Conservation (phyloP, 2,329 filamentous ascomycete species). For the Myotisia sp. region DNA sequence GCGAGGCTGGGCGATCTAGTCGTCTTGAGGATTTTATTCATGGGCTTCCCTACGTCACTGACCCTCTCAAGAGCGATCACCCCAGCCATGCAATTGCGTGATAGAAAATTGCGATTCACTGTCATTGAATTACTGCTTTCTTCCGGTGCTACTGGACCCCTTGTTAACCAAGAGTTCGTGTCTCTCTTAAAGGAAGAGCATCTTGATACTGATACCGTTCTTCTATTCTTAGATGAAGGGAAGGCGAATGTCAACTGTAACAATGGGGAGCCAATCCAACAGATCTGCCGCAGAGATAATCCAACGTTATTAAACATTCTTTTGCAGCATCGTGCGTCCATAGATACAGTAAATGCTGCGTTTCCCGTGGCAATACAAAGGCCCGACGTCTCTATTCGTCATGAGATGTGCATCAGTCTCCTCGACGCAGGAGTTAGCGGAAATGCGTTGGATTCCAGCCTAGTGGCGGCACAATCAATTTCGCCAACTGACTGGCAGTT, state of each 20-base stretch:
- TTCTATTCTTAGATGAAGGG: constrained; percentile 12
- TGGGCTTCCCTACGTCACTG: constrained; percentile 8
- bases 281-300: constrained; percentile 9
- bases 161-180: constrained; percentile 10
- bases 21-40: constrained; percentile 10
- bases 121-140: constrained; percentile 11
- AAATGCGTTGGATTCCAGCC: constrained; percentile 8
- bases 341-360: constrained; percentile 6
- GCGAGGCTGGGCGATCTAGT: constrained; percentile 10
- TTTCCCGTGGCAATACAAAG: constrained; percentile 9
- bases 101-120: constrained; percentile 9
- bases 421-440: constrained; percentile 12
- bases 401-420: constrained; percentile 11
- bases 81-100: constrained; percentile 7
- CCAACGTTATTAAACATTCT: constrained; percentile 9
- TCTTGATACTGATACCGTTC: constrained; percentile 11
- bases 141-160: constrained; percentile 11
- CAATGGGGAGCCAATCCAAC: constrained; percentile 9
- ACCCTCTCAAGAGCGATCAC: constrained; percentile 11
- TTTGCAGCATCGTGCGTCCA: constrained; percentile 9
- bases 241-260: constrained; percentile 11
- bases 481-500: constrained; percentile 8
- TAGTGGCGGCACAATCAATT: constrained; percentile 9
- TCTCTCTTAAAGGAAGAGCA: constrained; percentile 9
- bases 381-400: constrained; percentile 7